phyloP scores from a whole-genome alignment of 352 stramenopile species.

The Phytophthora litchii region DNA sequence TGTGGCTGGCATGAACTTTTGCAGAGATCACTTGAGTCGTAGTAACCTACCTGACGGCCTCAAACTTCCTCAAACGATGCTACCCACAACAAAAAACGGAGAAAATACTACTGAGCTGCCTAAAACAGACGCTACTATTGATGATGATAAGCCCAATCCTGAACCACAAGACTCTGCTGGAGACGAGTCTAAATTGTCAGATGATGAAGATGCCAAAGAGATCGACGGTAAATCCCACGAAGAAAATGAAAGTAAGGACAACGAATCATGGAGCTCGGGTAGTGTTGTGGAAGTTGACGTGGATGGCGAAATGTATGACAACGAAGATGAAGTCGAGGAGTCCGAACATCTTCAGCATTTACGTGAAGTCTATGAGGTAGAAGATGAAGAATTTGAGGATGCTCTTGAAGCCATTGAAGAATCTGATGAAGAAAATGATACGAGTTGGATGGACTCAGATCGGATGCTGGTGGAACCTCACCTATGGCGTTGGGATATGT shows the following conservation, averaged over 20 bases:
- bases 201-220: constrained; percentile 4
- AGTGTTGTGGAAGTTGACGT: constrained; percentile 51
- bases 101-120: no score
- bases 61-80: no score
- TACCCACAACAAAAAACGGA: no score
- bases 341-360: constrained; percentile 86
- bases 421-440: constrained; percentile 34
- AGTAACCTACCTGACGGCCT: not conserved
- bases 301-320: constrained; percentile 43
- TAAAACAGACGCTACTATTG: no score
- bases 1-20: constrained; percentile 41
- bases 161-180: no score
- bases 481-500: constrained; percentile 81
- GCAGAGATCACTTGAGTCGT: constrained; percentile 38
- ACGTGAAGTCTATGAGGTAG: constrained; percentile 76
- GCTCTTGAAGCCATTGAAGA: constrained; percentile 26
- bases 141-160: no score
- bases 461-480: constrained; percentile 11
- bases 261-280: constrained; percentile 31
- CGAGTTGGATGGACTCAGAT: constrained; percentile 21
- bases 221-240: not conserved
- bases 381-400: constrained; percentile 36
- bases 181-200: no score
- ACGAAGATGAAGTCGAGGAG: constrained; percentile 75
- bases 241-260: constrained; percentile 7